Evolutionary conservation across 768 basidiomycete genomes (phyloP).

Genomic region (Aureoboletus auriporus): DNA sequence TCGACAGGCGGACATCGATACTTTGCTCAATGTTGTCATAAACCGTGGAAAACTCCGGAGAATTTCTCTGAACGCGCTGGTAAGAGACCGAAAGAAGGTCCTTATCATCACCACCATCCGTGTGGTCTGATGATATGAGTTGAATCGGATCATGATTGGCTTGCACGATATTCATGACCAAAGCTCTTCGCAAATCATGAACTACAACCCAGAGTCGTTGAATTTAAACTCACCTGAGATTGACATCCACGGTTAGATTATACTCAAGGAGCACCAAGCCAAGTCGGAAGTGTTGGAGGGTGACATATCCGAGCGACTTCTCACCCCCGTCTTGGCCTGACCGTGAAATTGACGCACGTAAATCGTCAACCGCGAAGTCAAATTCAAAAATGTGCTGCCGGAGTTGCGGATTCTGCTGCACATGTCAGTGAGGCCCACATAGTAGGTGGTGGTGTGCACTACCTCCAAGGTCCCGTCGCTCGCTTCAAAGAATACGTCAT

Average conservation of each 20-base stretch:
- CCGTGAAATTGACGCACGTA: conserved; percentile 77
- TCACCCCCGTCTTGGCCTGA: conserved; percentile 60
- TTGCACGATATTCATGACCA: conserved; percentile 73
- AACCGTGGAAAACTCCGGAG: conserved; percentile 76
- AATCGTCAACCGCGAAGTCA: conserved; percentile 79
- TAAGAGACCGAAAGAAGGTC: conserved; percentile 82
- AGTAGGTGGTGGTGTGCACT: conserved; percentile 10
- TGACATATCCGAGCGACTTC: conserved; percentile 70
- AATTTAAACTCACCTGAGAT: conserved; percentile 52
- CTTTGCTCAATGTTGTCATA: conserved; percentile 87
- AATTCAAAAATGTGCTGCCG: conserved; percentile 74
- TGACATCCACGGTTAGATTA: conserved; percentile 83
- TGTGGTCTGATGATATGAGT: conserved; percentile 60
- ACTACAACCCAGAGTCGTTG: neutral
- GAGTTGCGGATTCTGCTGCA: conserved; percentile 31
- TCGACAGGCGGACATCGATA: conserved; percentile 84
- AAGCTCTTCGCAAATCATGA: conserved; percentile 44
- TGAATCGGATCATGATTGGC: conserved; percentile 47
- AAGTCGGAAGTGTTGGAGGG: conserved; percentile 74
- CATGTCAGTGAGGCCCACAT: neutral
- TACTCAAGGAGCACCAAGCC: conserved; percentile 72
- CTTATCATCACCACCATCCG: conserved; percentile 38
- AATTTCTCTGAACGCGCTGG: conserved; percentile 71
- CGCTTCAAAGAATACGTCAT: conserved; percentile 71
- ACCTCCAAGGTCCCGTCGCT: conserved; percentile 59